Base-by-base conservation (phyloP, 2,329 filamentous ascomycete genomes). In the Aspergillus pseudonomiae region DNA sequence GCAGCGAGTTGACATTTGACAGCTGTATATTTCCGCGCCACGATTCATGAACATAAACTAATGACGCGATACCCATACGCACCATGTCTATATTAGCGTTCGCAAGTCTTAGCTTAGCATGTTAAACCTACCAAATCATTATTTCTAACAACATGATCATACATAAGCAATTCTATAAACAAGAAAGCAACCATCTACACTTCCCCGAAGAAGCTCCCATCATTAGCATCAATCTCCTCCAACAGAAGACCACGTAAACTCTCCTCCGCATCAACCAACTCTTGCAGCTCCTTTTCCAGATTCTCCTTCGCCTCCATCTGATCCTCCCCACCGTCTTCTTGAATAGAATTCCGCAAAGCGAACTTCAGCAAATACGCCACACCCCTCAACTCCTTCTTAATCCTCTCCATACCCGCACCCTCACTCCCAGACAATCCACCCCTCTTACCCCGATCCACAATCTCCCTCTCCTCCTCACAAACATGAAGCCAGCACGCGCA, bases 401-500 rank as follows among this genome's bases (percentile, higher is more conserved):
- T 34, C 9, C 59, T 63, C 0, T 30, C 45, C 41, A 77, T 32
- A 11, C 60, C 66, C 3, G 43, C 46, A 12, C 36, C 41, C 1
- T 62, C 41, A 7, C 56, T 57, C 28, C 57, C 34, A 3, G 43
- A 4, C 14, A 19, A 50, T 5, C 41, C 57, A 19, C n/a, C 19
- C 11, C 48, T 61, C 10, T 24, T 32, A 16, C 7, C 62, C 28
- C 60, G 36, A 5, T 64, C 46, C 11, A 45, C 57, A 21, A 64
- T 64, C 46, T 68, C 68, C 4, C 65, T 66, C 56, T 73, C 68
- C 16, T 82, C 80, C 24, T 77, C 73, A 3, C 79, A 68, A 19
- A 88, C 70, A 64, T 86, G 86, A 4, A 88, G 74, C 88, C 88
- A 92, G 74, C 88, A 90, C 1, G 87, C 73, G 41, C 84, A 82